phyloP scores from a whole-genome alignment of 2,329 filamentous ascomycete species.

The Ilyonectria robusta region DNA sequence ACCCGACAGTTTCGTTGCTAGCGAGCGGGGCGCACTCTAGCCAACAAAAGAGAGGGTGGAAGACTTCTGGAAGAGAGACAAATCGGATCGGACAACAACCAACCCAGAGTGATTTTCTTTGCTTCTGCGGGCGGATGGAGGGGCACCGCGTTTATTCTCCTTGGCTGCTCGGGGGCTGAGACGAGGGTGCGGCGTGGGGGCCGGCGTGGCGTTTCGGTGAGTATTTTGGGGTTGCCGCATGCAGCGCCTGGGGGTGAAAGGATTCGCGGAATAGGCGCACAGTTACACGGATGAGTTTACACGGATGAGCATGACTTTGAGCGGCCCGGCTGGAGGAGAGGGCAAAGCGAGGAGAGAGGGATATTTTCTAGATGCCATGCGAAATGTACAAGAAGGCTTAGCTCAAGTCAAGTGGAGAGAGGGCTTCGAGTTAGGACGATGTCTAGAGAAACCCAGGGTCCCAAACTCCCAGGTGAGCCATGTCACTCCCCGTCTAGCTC shows the following conservation, averaged over 20 bases:
- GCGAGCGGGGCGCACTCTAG: not conserved
- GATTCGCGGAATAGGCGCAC: constrained; percentile 16
- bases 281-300: not conserved
- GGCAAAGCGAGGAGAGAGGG: not conserved
- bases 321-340: not conserved
- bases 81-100: not conserved
- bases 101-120: constrained; percentile 11
- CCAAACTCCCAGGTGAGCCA: not conserved
- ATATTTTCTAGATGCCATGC: not conserved
- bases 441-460: not conserved
- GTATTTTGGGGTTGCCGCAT: constrained; percentile 32
- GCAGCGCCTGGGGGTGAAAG: constrained; percentile 1
- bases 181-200: constrained; percentile 32
- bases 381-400: not conserved
- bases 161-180: constrained; percentile 11
- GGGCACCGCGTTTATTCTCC: constrained; percentile 2
- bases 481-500: constrained; percentile 3
- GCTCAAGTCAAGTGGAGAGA: not conserved
- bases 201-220: constrained; percentile 38
- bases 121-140: constrained; percentile 2
- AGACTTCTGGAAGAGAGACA: constrained; percentile 26
- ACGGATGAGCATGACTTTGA: not conserved
- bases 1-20: not conserved
- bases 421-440: not conserved
- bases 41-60: constrained; percentile 12